Evolutionary conservation across 257 asterid genomes (phyloP).

Genomic region (Solanum pinnatisectum): DNA sequence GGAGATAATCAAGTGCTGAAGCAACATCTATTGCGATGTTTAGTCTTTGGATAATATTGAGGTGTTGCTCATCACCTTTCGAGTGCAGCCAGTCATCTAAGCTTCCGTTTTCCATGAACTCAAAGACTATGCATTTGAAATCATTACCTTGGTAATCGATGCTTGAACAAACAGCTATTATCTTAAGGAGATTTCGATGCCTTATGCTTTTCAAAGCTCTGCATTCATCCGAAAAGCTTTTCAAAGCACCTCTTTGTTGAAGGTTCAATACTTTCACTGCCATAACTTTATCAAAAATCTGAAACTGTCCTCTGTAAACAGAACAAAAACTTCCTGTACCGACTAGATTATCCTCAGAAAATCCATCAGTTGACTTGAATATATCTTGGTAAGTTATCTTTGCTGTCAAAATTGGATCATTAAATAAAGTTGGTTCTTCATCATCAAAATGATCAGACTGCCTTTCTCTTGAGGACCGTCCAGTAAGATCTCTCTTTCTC

Average conservation of each 20-base stretch:
- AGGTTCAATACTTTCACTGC: slow-evolving; percentile 25
- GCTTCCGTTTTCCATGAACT: slow-evolving; percentile 25
- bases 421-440: background rate
- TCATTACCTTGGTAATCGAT: slow-evolving; percentile 20
- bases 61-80: background rate
- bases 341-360: slow-evolving; percentile 15
- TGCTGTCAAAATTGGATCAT: background rate
- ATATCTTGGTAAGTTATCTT: slow-evolving; percentile 15
- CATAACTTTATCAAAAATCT: background rate
- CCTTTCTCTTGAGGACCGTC: background rate
- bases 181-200: slow-evolving; percentile 28
- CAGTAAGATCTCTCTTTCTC: background rate
- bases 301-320: slow-evolving; percentile 19
- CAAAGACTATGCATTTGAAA: slow-evolving; percentile 23
- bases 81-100: slow-evolving; percentile 26
- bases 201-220: slow-evolving; percentile 13
- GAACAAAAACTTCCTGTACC: slow-evolving; percentile 34
- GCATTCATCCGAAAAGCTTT: slow-evolving; percentile 27
- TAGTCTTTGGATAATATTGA: slow-evolving; percentile 9
- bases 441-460: background rate
- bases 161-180: slow-evolving; percentile 23
- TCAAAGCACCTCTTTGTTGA: slow-evolving; percentile 12
- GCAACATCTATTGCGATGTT: slow-evolving; percentile 26
- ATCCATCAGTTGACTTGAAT: slow-evolving; percentile 19
- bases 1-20: slow-evolving; percentile 28